Conservation (phyloP, 1,139 yeast species). For the Tardiomyces digboiensis region DNA sequence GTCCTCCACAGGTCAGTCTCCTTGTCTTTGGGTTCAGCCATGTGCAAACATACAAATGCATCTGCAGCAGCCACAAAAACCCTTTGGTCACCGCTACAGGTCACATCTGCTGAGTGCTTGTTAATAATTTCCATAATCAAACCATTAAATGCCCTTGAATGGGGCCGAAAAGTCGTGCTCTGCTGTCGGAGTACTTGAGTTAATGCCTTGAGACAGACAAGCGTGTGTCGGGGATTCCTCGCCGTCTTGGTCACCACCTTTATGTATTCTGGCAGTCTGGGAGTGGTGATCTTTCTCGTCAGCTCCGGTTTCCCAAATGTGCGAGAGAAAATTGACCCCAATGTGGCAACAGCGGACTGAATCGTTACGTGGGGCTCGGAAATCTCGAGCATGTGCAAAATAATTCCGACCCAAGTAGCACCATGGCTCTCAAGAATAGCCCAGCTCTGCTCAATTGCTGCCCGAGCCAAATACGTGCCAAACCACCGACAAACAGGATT, state of each 20-base stretch:
- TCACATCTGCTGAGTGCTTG: background rate
- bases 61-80: conserved; percentile 37
- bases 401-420: conserved; percentile 40
- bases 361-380: conserved; percentile 34
- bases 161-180: background rate
- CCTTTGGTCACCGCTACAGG: conserved; percentile 17
- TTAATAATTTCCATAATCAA: background rate
- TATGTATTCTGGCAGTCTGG: conserved; percentile 59
- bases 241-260: conserved; percentile 35
- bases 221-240: background rate
- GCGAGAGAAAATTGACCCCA: conserved; percentile 39
- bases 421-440: conserved; percentile 39
- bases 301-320: conserved; percentile 78
- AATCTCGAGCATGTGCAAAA: conserved; percentile 49
- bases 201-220: background rate
- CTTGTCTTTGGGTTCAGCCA: conserved; percentile 40
- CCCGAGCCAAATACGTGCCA: conserved; percentile 25
- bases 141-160: background rate
- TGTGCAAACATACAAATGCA: conserved; percentile 53
- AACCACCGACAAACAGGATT: conserved; percentile 21
- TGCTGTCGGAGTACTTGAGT: background rate
- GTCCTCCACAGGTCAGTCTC: conserved; percentile 29
- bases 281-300: conserved; percentile 77
- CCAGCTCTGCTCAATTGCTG: conserved; percentile 21
- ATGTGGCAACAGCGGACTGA: conserved; percentile 40